Conservation (phyloP, 129 eudicot genomes). For the Ambrosia trifida region DNA sequence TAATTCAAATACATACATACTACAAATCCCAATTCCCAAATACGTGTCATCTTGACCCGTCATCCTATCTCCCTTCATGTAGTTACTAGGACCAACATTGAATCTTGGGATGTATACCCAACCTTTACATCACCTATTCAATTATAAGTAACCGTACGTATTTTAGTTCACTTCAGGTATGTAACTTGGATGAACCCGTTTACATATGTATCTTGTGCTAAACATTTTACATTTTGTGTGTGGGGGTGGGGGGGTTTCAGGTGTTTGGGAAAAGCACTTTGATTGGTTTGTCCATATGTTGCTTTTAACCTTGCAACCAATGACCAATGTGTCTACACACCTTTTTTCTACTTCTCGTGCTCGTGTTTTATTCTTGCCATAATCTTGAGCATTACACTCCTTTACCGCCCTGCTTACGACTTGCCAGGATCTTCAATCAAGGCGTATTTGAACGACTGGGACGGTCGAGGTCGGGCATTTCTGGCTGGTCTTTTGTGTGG, state of each 20-base stretch:
- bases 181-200: too few species aligned
- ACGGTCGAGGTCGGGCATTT: constrained; percentile 82
- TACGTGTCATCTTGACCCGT: too few species aligned
- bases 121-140: too few species aligned
- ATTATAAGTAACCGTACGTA: too few species aligned
- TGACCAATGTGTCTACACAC: constrained; percentile 83
- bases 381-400: constrained; percentile 55
- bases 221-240: constrained; percentile 21
- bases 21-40: not conserved
- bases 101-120: too few species aligned
- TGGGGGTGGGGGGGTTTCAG: constrained; percentile 50
- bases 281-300: constrained; percentile 57
- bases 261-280: constrained; percentile 65
- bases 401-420: constrained; percentile 56
- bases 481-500: constrained; percentile 80
- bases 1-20: not conserved
- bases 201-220: not conserved
- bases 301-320: constrained; percentile 86
- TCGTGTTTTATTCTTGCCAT: constrained; percentile 68
- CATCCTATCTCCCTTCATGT: too few species aligned
- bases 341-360: constrained; percentile 78
- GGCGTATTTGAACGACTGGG: constrained; percentile 62
- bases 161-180: too few species aligned
- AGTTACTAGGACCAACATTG: too few species aligned
- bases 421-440: constrained; percentile 62